Evolutionary conservation across 2,329 filamentous ascomycete genomes (phyloP).

Genomic region (Cercospora sp.): DNA sequence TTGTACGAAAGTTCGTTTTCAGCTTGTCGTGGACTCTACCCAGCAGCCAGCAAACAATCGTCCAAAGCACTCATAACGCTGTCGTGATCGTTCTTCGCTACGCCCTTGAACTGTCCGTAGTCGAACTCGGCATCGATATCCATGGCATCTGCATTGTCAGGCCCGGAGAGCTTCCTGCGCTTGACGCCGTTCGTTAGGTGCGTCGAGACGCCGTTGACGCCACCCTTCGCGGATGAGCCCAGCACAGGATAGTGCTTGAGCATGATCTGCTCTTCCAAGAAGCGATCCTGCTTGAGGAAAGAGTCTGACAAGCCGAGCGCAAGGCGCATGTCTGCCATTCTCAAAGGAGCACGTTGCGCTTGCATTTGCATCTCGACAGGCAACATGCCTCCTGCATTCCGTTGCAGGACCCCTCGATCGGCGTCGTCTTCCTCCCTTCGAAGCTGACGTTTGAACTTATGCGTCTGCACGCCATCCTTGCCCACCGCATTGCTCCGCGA

Average conservation of each 20-base stretch:
- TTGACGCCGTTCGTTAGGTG: conserved; percentile 27
- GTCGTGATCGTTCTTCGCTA: conserved; percentile 31
- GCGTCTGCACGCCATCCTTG: conserved; percentile 64
- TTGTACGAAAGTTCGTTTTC: conserved; percentile 14
- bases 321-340: conserved; percentile 75
- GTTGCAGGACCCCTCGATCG: conserved; percentile 69
- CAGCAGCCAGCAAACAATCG: conserved; percentile 37
- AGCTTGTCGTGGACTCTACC: conserved; percentile 23
- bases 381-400: conserved; percentile 74
- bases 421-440: conserved; percentile 72
- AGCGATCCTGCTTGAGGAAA: conserved; percentile 74
- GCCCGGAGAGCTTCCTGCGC: conserved; percentile 17
- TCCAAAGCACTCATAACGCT: conserved; percentile 42
- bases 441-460: conserved; percentile 73
- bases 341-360: conserved; percentile 68
- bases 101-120: conserved; percentile 42
- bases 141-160: conserved; percentile 39
- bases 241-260: conserved; percentile 31
- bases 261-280: conserved; percentile 69
- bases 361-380: conserved; percentile 79
- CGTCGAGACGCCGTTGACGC: neutral
- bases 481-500: conserved; percentile 55
- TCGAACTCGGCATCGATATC: conserved; percentile 40
- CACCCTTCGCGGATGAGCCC: conserved; percentile 5
- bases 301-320: conserved; percentile 74